phyloP scores from a whole-genome alignment of 139 green algal genomes.

The Micractinium sp. region DNA sequence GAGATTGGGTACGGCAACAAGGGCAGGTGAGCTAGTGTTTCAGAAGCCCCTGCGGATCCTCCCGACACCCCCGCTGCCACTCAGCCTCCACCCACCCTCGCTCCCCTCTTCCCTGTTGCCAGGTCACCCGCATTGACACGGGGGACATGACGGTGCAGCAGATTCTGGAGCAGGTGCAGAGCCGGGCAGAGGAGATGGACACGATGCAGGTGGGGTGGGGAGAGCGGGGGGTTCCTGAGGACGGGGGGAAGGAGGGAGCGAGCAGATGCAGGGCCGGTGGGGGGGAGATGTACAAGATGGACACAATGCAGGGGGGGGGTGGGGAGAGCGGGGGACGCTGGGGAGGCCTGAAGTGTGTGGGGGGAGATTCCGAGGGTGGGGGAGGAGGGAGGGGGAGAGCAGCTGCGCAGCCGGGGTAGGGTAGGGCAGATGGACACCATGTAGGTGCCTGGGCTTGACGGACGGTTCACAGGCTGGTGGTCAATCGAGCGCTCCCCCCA shows the following conservation, averaged over 20 bases:
- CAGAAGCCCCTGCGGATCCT: too few relatives aligned
- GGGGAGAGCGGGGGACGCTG: too few relatives aligned
- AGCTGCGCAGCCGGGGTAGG: slow-evolving; percentile 24
- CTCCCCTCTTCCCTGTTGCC: neutral
- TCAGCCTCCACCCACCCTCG: too few relatives aligned
- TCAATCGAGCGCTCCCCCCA: too few relatives aligned
- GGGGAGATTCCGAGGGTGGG: too few relatives aligned
- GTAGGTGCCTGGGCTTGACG: neutral
- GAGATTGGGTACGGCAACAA: too few relatives aligned
- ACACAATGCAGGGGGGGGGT: slow-evolving; percentile 23
- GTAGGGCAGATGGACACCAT: neutral
- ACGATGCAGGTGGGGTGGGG: slow-evolving; percentile 10
- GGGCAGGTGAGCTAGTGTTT: too few relatives aligned
- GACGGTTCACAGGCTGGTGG: too few relatives aligned
- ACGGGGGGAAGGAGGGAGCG: neutral
- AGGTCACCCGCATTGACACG: slow-evolving; percentile 38
- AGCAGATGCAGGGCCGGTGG: too few relatives aligned
- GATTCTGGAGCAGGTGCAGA: slow-evolving; percentile 44
- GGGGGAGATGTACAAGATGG: slow-evolving; percentile 46
- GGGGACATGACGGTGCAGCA: slow-evolving; percentile 36
- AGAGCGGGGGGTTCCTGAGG: too few relatives aligned
- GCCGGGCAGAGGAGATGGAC: slow-evolving; percentile 50
- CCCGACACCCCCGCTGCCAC: too few relatives aligned
- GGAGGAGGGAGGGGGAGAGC: neutral
- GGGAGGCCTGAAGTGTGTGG: too few relatives aligned